Conservation (phyloP, 2,329 filamentous ascomycete species). For the Fusarium floridanum region DNA sequence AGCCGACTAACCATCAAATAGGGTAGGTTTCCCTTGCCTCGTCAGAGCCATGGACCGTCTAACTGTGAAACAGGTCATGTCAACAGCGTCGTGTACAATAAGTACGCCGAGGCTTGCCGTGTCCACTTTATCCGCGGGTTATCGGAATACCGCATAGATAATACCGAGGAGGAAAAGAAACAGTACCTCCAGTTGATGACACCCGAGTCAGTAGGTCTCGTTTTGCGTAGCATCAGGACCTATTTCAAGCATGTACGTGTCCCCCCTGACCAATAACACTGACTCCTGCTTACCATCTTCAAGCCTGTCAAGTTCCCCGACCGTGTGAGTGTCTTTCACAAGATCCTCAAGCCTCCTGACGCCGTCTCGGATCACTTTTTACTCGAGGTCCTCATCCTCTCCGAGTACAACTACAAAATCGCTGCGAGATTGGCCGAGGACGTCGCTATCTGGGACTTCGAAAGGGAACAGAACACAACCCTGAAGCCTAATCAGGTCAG, state of each 20-base stretch:
- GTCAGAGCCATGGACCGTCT: not conserved
- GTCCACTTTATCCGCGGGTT: slow-evolving; percentile 76
- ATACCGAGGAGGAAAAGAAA: not conserved
- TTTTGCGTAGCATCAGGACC: slow-evolving; percentile 82
- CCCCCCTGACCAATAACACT: accelerated
- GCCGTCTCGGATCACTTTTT: slow-evolving; percentile 63
- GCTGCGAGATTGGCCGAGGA: slow-evolving; percentile 80
- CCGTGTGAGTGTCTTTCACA: slow-evolving; percentile 85
- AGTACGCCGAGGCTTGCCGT: slow-evolving; percentile 85
- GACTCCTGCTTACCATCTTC: not conserved
- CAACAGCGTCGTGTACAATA: slow-evolving; percentile 87
- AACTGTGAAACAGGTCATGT: slow-evolving; percentile 68
- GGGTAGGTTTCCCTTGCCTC: slow-evolving; percentile 10
- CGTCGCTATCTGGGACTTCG: slow-evolving; percentile 50
- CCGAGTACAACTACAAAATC: slow-evolving; percentile 78
- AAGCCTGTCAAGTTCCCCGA: slow-evolving; percentile 89
- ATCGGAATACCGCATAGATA: slow-evolving; percentile 59
- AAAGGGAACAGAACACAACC: slow-evolving; percentile 51
- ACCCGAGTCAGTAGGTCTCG: slow-evolving; percentile 76
- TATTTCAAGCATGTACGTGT: slow-evolving; percentile 87
- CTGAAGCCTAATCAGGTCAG: slow-evolving; percentile 40
- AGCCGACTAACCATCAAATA: not conserved
- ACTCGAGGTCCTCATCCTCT: slow-evolving; percentile 75
- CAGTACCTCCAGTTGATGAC: slow-evolving; percentile 65
- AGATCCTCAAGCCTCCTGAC: slow-evolving; percentile 68